Base-by-base conservation (phyloP, 495 filamentous ascomycete genomes). In the Glonium stellatum region DNA sequence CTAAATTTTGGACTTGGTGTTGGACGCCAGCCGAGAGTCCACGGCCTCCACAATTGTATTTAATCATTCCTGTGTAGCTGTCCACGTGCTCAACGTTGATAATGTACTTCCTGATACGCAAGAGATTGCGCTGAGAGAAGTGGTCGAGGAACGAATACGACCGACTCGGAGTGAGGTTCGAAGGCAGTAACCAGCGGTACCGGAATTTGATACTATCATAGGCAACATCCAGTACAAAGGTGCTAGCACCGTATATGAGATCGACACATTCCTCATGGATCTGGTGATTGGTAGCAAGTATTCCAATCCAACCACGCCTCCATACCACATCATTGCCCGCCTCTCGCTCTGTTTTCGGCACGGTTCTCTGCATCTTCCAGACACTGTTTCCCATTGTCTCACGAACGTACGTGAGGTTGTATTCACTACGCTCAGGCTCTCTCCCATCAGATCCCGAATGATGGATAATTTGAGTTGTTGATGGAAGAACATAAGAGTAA, bases 151-250 rank as follows among this genome's bases (percentile, higher is more conserved):
- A 75, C 8, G 58, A 41, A 46, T 64, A 68, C 1, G 54, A 46
- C 22, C 64, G 57, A 51, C 58, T 72, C 10, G 74, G 73, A n/a
- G 69, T 67, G 18, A 75, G 50, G 11, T 69, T 66, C n/a, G 55
- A 31, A 1, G 69, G 62, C 4, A 71, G 55, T n/a, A 69, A 39
- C 66, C 68, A 77, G n/a, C 67, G 67, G 52, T 67, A 73, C 6
- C 67, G 58, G 39, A 75, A 76, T 36, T 57, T 72, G 35, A 83
- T 76, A 34, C 74, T 70, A 37, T 78, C 70, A 61, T 79, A 76
- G 19, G 66, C 69, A 6, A 84, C 61, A 53, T 75, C 71, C 6
- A 86, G 67, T 37, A 83, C 78, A 64, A 81, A 87, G 55, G 62
- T 65, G 60, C 64, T 72, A 44, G 55, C 41, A 5, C 72, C 71